Evolutionary conservation across 805 yeast species (phyloP).

Genomic region (Schwanniomyces pseudopolymorphus): DNA sequence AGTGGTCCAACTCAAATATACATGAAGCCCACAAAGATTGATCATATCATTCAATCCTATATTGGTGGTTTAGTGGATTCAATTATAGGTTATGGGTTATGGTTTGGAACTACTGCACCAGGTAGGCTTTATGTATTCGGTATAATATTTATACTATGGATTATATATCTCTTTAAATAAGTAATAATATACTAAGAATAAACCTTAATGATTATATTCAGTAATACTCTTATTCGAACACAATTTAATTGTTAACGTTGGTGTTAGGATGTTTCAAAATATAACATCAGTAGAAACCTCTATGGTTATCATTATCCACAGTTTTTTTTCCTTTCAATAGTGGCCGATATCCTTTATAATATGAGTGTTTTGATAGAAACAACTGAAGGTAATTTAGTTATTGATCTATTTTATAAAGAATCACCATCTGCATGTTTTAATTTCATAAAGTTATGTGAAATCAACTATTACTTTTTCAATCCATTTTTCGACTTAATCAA

Average conservation of each 20-base stretch:
- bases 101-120: slow-evolving; percentile 30
- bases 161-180: neutral
- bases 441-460: slow-evolving; percentile 55
- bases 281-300: neutral
- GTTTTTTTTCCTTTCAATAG: neutral
- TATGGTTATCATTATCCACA: slow-evolving; percentile 1
- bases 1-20: slow-evolving; percentile 43
- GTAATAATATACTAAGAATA: neutral
- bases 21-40: slow-evolving; percentile 33
- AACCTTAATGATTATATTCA: neutral
- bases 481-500: slow-evolving; percentile 47
- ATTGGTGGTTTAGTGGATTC: slow-evolving; percentile 27
- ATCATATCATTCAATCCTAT: slow-evolving; percentile 22
- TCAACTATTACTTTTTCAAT: slow-evolving; percentile 50
- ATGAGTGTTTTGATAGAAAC: slow-evolving; percentile 45
- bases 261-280: slow-evolving; percentile 2
- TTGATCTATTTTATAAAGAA: slow-evolving; percentile 42
- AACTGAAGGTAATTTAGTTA: slow-evolving; percentile 44
- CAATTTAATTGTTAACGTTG: neutral
- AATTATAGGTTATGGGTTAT: slow-evolving; percentile 33
- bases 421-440: slow-evolving; percentile 42
- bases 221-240: too few relatives aligned
- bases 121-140: slow-evolving; percentile 30
- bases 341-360: neutral
- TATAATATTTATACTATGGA: slow-evolving; percentile 12